Evolutionary conservation across 2,329 filamentous ascomycete species (phyloP), one percentile per base, ranked within the genome.

Genomic region (Penicillium paneum): DNA sequence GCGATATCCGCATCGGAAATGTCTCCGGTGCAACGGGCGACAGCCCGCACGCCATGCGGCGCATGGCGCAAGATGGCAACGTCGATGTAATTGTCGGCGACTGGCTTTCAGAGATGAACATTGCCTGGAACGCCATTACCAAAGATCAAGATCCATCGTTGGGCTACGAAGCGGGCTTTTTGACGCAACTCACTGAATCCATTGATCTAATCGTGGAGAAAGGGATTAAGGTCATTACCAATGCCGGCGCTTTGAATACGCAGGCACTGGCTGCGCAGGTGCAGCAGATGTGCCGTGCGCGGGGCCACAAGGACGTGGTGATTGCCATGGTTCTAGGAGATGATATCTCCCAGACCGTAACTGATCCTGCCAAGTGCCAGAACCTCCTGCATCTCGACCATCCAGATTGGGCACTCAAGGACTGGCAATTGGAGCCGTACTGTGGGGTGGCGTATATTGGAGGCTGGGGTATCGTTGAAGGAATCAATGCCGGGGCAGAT

Each of bases 101-200:
- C 52, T 74, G 73, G 57, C 64, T 74, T 3, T 71, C 71, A 6
- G 68, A 68, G 48, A 46, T 60, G 24, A 59, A 53, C 35, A 64
- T 64, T 24, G 45, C 19, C 12, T 60, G 51, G 40, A 53, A 52
- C 13, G 49, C 42, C 15, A 26, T 28, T 5, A 8, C 29, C 10
- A 32, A 45, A 17, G 19, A 45, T 4, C 17, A 17, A 10, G n/a
- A 53, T 19, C 35, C 34, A 21, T 19, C 17, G 28, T n/a, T 41
- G 15, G 39, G 21, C 19, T 41, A 41, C 13, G 39, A 41, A 41
- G 11, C 35, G 10, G 46, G 19, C 21, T 55, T 50, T 36, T 39
- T 43, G 35, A 13, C 17, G 12, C n/a, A 39, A 6, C 45, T 57
- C 13, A 13, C 46, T 11, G 42, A 49, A 19, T 32, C 36, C 2